Evolutionary conservation across 768 basidiomycete species (phyloP), one percentile per base, ranked within the genome.

Genomic region (Mycena amicta): DNA sequence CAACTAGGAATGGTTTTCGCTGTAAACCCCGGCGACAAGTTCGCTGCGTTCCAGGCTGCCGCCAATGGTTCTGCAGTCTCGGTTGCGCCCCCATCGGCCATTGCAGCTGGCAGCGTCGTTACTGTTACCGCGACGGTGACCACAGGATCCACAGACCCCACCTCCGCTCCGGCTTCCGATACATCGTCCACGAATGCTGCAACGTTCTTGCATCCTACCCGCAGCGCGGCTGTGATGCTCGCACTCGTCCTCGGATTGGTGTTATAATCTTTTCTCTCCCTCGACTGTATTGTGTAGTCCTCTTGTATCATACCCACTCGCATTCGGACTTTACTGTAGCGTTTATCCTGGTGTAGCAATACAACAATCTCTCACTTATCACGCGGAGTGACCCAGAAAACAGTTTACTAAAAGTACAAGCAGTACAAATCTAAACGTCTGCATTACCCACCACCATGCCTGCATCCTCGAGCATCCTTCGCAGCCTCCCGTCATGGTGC

Each of bases 1-100:
- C 68, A 74, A 30, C 64, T 69, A 50, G 85, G 86, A 16, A 88
- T 87, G 87, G 86, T 88, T 28, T 85, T 87, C 67, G 82, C 85
- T 25, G 72, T 87, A 64, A 89, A 89, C 67, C 81, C 86, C 3
- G 83, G 80, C 16, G 70, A 74, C 70, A 73, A 83, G 23, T 80
- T 87, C 58, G 68, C 74, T 4, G 78, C 79, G 3, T 88, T 87
- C 79, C 75, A 83, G 66, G 75, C 80, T 20, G 78, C 79, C 20
- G 86, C 85, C 12, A 77, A 73, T 47, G 80, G 71, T 28, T 22
- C 63, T 18, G 45, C 59, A 4, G 18, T 62, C 2, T 53, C 72
- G 2, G 50, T 71, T 37, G 33, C 18, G 18, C 18, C 33, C 33
- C 18, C 33, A 37, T 37, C 68, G 30, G 70, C 71, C 18, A 78